phyloP scores from a whole-genome alignment of 352 stramenopile species.

The Globisporangium recalcitrans region DNA sequence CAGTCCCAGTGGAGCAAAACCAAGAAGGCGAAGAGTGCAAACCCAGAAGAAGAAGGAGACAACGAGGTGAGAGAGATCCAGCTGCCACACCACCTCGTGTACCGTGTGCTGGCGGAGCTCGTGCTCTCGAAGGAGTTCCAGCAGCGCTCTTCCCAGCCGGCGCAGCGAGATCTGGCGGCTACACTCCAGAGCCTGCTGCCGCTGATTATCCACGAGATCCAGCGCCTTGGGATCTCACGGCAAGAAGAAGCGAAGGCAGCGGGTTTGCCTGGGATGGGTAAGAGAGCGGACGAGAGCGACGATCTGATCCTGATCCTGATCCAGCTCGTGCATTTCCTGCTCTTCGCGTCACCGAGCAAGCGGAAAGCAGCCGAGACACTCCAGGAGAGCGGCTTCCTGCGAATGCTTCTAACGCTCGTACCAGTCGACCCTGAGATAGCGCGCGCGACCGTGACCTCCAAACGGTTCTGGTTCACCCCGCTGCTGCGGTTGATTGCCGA shows the following conservation, averaged over 20 bases:
- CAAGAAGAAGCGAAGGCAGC: neutral
- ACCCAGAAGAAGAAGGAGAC: neutral
- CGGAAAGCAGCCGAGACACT: conserved; percentile 29
- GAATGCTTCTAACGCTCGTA: conserved; percentile 36
- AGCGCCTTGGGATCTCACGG: conserved; percentile 17
- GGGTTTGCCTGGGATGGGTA: neutral
- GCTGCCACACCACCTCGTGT: conserved; percentile 33
- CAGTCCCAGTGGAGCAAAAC: conserved; percentile 7
- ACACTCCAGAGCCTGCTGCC: conserved; percentile 37
- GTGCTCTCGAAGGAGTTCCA: conserved; percentile 52
- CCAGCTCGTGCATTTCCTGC: conserved; percentile 44
- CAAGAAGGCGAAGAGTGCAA: neutral
- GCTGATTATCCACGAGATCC: conserved; percentile 31
- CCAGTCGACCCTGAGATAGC: conserved; percentile 10
- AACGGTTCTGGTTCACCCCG: conserved; percentile 30
- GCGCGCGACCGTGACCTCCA: conserved; percentile 2
- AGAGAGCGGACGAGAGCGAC: conserved; percentile 17
- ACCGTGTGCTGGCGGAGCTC: conserved; percentile 48
- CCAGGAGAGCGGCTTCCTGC: conserved; percentile 41
- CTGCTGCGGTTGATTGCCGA: conserved; percentile 46
- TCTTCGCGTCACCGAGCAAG: conserved; percentile 26
- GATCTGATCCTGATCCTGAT: conserved; percentile 40
- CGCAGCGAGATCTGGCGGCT: conserved; percentile 30
- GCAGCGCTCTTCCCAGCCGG: conserved; percentile 21
- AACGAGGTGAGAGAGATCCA: neutral